phyloP scores from a whole-genome alignment of 441 rosid species.

The Aleurites moluccanus region DNA sequence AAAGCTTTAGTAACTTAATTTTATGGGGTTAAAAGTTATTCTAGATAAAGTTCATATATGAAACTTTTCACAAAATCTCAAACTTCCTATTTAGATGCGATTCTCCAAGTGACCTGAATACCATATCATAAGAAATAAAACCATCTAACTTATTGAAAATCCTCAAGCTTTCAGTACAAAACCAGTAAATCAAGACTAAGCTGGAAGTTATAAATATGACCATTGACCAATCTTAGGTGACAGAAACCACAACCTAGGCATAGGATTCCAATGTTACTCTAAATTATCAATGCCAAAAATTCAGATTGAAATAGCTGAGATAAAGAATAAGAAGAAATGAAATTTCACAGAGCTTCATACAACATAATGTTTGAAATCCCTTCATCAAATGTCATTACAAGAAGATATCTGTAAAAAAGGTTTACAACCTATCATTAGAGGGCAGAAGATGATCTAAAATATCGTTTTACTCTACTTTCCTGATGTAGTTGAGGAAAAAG shows the following conservation, averaged over 20 bases:
- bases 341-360: background rate
- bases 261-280: background rate
- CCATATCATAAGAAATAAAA: background rate
- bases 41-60: too few relatives aligned
- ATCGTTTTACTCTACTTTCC: too few relatives aligned
- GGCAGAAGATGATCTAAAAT: background rate
- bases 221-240: background rate
- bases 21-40: too few relatives aligned
- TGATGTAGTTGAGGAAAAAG: too few relatives aligned
- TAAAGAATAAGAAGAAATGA: background rate
- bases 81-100: too few relatives aligned
- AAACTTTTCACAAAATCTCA: too few relatives aligned
- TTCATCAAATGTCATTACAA: background rate
- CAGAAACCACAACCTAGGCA: background rate
- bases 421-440: background rate
- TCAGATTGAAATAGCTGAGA: background rate
- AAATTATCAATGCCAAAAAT: background rate
- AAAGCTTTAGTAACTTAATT: too few relatives aligned
- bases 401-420: background rate
- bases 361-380: background rate
- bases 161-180: background rate
- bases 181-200: background rate
- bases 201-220: background rate
- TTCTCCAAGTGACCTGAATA: background rate
- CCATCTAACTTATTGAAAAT: background rate